These are phyloP conservation scores for Lipomyces yamanashiensis DNA, from an alignment of 805 yeast genomes.

Conservation along the genomic window DNA sequence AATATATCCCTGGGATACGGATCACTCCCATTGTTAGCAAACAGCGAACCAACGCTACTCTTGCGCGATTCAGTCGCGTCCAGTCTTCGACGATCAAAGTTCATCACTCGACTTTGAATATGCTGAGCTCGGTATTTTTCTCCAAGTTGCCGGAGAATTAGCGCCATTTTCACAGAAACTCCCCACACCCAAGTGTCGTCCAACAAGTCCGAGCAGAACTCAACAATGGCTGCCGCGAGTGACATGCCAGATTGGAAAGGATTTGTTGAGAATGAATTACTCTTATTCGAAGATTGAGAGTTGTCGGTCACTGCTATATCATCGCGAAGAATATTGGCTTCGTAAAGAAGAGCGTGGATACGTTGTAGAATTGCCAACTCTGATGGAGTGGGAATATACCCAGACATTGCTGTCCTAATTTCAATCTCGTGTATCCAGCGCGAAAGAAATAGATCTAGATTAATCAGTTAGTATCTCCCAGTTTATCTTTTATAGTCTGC, in stretches of 20 bases:
- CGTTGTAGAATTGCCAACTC: conserved; percentile 11
- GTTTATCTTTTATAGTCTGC: neutral
- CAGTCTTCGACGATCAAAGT: conserved; percentile 12
- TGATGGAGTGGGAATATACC: conserved; percentile 5
- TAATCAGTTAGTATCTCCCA: neutral
- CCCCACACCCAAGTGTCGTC: conserved; percentile 27
- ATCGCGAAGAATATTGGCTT: conserved; percentile 15
- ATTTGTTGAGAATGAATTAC: neutral
- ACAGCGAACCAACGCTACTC: neutral
- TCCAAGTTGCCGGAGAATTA: conserved; percentile 14
- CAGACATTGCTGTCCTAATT: conserved; percentile 7
- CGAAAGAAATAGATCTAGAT: conserved; percentile 18
- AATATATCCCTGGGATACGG: neutral
- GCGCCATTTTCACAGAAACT: conserved; percentile 20
- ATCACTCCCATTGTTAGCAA: neutral
- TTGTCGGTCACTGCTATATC: neutral
- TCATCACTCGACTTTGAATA: conserved; percentile 17
- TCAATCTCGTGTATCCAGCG: conserved; percentile 26
- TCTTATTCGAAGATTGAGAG: neutral
- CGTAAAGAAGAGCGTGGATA: conserved; percentile 10
- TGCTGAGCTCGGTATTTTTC: conserved; percentile 19
- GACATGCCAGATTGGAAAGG: conserved; percentile 15
- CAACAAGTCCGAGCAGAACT: conserved; percentile 18
- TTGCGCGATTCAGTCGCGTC: neutral
- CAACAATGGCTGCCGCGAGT: conserved; percentile 22